These are phyloP conservation scores for Fonsecaea pugnacius DNA, from an alignment of 2,329 filamentous ascomycete genomes.

Conservation along the genomic window DNA sequence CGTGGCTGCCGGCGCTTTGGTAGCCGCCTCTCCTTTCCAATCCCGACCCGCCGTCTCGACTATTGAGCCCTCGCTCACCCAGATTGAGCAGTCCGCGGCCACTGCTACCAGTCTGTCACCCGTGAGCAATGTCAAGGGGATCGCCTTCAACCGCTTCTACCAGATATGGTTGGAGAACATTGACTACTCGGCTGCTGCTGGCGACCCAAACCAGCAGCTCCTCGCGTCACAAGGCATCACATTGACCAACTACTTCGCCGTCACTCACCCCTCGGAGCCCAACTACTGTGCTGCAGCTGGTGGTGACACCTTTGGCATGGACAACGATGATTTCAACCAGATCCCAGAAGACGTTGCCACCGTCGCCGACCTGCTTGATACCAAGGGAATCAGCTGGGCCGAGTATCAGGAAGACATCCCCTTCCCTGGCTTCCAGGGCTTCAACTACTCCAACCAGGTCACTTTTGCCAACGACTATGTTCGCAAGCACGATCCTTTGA, in stretches of 20 bases:
- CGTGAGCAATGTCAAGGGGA: conserved; percentile 68
- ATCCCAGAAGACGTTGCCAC: conserved; percentile 66
- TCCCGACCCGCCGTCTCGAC: conserved; percentile 26
- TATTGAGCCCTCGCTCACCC: conserved; percentile 37
- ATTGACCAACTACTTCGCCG: conserved; percentile 62
- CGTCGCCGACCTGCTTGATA: conserved; percentile 70
- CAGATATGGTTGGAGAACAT: conserved; percentile 81
- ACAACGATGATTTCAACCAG: conserved; percentile 67
- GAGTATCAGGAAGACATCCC: conserved; percentile 80
- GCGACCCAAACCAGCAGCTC: conserved; percentile 57
- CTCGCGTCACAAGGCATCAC: conserved; percentile 66
- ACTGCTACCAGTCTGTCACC: conserved; percentile 66
- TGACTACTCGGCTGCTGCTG: conserved; percentile 65
- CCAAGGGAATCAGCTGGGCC: conserved; percentile 68
- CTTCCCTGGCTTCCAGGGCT: conserved; percentile 72
- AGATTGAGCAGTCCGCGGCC: conserved; percentile 45
- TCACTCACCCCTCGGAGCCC: conserved; percentile 75
- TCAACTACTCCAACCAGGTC: conserved; percentile 65
- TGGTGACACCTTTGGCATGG: conserved; percentile 75
- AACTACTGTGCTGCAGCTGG: conserved; percentile 73
- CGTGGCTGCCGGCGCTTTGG: conserved; percentile 22
- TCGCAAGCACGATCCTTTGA: conserved; percentile 75
- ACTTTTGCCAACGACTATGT: conserved; percentile 76
- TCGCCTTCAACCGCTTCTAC: conserved; percentile 72
- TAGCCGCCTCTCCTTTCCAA: conserved; percentile 11